Evolutionary conservation across 1,284 basidiomycete species (phyloP), one percentile per base, ranked within the genome.

Genomic region (Ustilago trichophora): DNA sequence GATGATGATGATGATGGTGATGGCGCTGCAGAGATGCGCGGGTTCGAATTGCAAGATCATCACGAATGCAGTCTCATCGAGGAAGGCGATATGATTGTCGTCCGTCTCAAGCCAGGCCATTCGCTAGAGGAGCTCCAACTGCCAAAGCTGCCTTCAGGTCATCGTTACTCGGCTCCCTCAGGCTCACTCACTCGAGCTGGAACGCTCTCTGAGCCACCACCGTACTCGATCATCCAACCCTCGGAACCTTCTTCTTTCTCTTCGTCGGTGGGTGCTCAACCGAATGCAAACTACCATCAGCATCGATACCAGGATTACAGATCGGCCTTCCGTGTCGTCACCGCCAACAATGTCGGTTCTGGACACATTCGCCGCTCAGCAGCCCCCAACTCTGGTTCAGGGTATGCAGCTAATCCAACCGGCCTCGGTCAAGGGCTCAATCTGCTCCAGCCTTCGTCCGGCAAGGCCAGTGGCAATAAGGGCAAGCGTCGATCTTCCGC

Each of bases 61-160:
- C 75, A 78, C 70, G 76, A 80, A 27, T 81, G 79, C 62, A 68
- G 62, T 8, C 59, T 78, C 15, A 66, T 81, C 47, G 79, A 81
- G 43, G 54, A 76, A 32, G 77, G 78, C 10, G 79, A 81, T 38
- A 67, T 74, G 57, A 62, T 81, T 11, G 54, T 77, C n/a, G 64
- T 80, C 11, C 63, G 69, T 16, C 60, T 80, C 38, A 60, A 55
- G 16, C 41, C 47, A 2, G 56, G 59, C 13, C 63, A 72, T 38
- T 43, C 56, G 1, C 22, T 80, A 2, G 32, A 60, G 3, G 75
- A 78, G 32, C 65, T 80, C 25, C 56, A 73, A 52, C 65, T 80
- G 38, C 78, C 78, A 2, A 60, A 73, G 29, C 64, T 78, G 1
- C 46, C 49, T 12, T 16, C 66, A 0, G 44, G 27, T 16, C 73